Conservation (phyloP, 129 eudicot species). For the Artemisia argyi region DNA sequence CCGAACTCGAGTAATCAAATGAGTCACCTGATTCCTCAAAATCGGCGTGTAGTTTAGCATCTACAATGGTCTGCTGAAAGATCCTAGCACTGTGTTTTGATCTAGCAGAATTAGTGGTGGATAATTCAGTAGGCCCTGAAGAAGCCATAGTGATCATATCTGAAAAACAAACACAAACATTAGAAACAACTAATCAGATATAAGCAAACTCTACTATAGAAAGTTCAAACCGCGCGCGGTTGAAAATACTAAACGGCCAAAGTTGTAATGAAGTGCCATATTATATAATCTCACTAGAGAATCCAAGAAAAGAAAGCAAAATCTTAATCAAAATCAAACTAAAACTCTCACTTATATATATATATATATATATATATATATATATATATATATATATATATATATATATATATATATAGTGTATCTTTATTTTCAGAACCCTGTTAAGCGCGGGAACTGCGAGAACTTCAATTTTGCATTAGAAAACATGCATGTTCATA, state of each 20-base stretch:
- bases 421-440: too few species aligned
- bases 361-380: too few species aligned
- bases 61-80: constrained; percentile 74
- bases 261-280: constrained; percentile 8
- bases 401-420: too few species aligned
- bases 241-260: background rate
- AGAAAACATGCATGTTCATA: too few species aligned
- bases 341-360: background rate
- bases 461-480: too few species aligned
- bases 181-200: background rate
- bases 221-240: too few species aligned
- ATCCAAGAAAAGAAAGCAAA: constrained; percentile 25
- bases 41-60: constrained; percentile 92
- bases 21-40: constrained; percentile 78
- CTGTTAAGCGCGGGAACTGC: too few species aligned
- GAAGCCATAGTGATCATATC: constrained; percentile 65
- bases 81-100: constrained; percentile 79
- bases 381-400: too few species aligned
- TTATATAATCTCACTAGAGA: constrained; percentile 2
- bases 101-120: constrained; percentile 52
- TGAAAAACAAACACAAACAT: constrained; percentile 13
- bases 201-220: background rate
- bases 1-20: constrained; percentile 84
- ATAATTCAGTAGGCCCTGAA: constrained; percentile 61
- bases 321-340: background rate